Percentiles rank a stretch among this genome's conserved stretches.
Conservation (phyloP, 2,329 filamentous ascomycete species). For the Phoma sp. region DNA sequence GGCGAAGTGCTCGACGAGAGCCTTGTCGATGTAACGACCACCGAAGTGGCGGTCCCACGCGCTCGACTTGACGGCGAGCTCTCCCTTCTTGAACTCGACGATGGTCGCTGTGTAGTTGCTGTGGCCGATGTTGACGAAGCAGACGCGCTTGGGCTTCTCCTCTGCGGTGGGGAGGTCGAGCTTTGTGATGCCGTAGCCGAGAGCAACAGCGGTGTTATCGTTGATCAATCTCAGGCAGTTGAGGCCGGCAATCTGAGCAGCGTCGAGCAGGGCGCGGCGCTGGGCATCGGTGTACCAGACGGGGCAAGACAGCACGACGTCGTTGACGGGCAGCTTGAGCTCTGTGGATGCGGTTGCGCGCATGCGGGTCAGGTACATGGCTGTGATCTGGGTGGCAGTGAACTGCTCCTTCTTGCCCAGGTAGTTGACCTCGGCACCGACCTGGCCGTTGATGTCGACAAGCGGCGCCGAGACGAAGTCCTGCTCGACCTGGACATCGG, state of each 20-base stretch:
- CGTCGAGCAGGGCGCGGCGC: conserved; percentile 86
- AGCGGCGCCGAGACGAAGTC: conserved; percentile 85
- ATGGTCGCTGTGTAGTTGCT: conserved; percentile 94
- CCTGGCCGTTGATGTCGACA: conserved; percentile 90
- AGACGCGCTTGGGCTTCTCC: conserved; percentile 89
- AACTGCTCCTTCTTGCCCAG: conserved; percentile 94
- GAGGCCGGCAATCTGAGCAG: conserved; percentile 89
- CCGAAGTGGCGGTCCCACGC: conserved; percentile 95
- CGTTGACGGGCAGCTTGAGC: conserved; percentile 87
- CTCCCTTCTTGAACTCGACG: conserved; percentile 96
- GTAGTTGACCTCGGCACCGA: conserved; percentile 92
- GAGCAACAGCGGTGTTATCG: conserved; percentile 93
- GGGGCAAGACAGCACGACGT: conserved; percentile 92
- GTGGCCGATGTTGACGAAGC: conserved; percentile 94
- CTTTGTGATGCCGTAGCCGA: conserved; percentile 98
- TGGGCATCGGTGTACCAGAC: conserved; percentile 97
- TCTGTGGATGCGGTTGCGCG: conserved; percentile 86
- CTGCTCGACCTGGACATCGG: conserved; percentile 92
- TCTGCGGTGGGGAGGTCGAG: conserved; percentile 86
- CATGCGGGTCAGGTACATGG: conserved; percentile 96
- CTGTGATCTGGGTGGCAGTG: conserved; percentile 89
- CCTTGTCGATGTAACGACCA: conserved; percentile 96
- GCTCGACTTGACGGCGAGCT: conserved; percentile 90
- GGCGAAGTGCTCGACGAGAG: conserved; percentile 90
- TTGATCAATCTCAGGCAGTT: conserved; percentile 95